Evolutionary conservation across 306 rosid species (phyloP), one percentile per base, ranked within the genome.

Genomic region (Lablab purpureus): DNA sequence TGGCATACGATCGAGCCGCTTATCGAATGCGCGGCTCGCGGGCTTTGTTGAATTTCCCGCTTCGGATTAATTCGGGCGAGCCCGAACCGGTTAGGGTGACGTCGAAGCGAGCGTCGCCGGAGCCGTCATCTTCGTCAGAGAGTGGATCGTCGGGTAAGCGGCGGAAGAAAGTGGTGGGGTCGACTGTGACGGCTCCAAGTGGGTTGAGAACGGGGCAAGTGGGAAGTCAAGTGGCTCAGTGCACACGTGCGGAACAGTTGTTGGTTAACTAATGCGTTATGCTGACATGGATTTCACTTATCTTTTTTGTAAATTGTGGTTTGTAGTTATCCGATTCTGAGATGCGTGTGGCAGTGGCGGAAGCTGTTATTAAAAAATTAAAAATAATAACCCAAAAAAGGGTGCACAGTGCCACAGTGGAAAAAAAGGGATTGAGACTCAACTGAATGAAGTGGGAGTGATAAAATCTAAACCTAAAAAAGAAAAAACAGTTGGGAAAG

Each of bases 1-100:
- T 95, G 84, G 97, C 98, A 52, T 95, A 95, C 75, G 99, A 95
- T 13, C 85, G 92, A 14, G 99, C 99, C 10, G 99, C 99, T 1
- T 95, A 89, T 18, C 65, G 94, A 51, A 95, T 95, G 97, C 90
- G 99, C 4, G 99, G 99, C 2, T 91, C 98, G 0, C 72, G 88
- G 21, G 99, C 99, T 13, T 41, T 92, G 45, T 64, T 95, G 66
- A 95, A 95, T 58, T 95, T 95, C 25, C 99, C 99, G 1, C 95
- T 89, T 6, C 90, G 95, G 49, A 86, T 95, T 0, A 95, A 92
- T 52, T 92, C 99, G 7, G 98, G 92, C 10, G 98, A 95, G 55
- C 97, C 98, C 0, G 99, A 95, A 6, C 99, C 98, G 50, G 93
- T 95, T 22, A 63, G 99, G 6, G 82, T 95, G 19, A 78, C 88